A percentile compares a stretch with the other conserved stretches of the same genome.
Conservation (phyloP, 2,329 filamentous ascomycete species). For the Cercospora canescens region DNA sequence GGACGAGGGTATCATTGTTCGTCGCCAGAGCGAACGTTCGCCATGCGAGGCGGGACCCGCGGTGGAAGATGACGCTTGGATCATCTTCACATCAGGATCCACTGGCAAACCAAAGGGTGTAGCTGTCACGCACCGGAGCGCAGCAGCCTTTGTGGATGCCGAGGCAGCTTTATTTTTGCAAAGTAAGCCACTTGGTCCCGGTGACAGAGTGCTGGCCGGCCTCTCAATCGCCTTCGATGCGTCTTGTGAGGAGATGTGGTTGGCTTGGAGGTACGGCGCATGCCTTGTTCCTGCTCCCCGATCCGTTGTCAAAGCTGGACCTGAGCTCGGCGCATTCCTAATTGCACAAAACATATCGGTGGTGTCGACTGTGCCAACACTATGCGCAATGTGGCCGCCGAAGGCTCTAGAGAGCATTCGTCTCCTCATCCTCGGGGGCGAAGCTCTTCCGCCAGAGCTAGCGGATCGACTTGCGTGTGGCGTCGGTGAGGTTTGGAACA, state of each 20-base stretch:
- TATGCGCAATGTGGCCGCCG: constrained; percentile 1
- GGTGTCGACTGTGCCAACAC: constrained; percentile 1
- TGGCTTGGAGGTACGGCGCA: constrained; percentile 4
- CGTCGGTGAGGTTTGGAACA: constrained; percentile 6
- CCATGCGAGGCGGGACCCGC: background rate
- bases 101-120: constrained; percentile 18
- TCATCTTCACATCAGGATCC: constrained; percentile 15
- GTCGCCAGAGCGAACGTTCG: background rate
- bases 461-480: background rate
- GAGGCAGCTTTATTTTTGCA: constrained; percentile 4
- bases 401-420: background rate
- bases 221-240: constrained; percentile 7
- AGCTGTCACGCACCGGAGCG: constrained; percentile 7
- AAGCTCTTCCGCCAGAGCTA: constrained; percentile 2
- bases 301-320: background rate
- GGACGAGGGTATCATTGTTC: background rate
- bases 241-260: constrained; percentile 10
- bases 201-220: constrained; percentile 1
- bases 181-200: background rate
- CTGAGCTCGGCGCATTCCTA: background rate
- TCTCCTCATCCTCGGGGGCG: constrained; percentile 3
- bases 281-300: constrained; percentile 1
- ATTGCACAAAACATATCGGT: constrained; percentile 1
- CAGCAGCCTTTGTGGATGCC: constrained; percentile 12
- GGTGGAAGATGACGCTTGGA: background rate